Base-by-base conservation (phyloP, 1,284 basidiomycete species). In the Sanghuangporus sanghuang region DNA sequence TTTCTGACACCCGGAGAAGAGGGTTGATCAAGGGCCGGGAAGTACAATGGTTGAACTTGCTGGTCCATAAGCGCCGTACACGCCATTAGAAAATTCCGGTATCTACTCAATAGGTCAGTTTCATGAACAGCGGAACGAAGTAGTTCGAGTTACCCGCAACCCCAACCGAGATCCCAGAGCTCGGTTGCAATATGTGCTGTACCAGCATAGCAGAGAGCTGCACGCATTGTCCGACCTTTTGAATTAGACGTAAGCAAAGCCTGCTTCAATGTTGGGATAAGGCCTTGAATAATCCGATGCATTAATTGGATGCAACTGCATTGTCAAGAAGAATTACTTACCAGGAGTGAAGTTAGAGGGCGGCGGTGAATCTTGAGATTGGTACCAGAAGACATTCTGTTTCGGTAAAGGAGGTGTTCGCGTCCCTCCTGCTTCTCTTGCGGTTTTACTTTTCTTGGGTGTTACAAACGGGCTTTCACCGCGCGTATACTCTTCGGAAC, bases 1-100 rank as follows among this genome's bases (percentile, higher is more conserved):
- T 89, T 86, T 9, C 85, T 78, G 6, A 95, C 81, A 11, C 92
- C 80, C 1, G 92, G 93, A 1, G 83, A 75, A 6, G 78, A 75
- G 6, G 84, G 83, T 7, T 73, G 68, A 61, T 83, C 79, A 3
- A 93, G 77, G n/a, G 84, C 73, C 1, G 80, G 74, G 64, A 80
- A 81, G 71, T 93, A 93, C 63, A 79, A 63, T 0, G 82, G 81
- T 70, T 90, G 87, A 6, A 73, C 64, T 60, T 73, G 71, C 71
- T 93, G 91, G 52, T 80, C 79, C 77, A 90, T 82, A 16, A 95
- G 79, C 5, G 85, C 81, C 0, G 89, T 79, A 67, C 93, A 92
- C 3, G 81, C 79, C 89, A 96, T 95, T 62, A 92, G 69, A 69
- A 89, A 93, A 71, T 95, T 95, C 38, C 93, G 87, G 72, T 95